Base-by-base conservation (phyloP, 1,284 basidiomycete species). In the Fomitopsis pinicola region DNA sequence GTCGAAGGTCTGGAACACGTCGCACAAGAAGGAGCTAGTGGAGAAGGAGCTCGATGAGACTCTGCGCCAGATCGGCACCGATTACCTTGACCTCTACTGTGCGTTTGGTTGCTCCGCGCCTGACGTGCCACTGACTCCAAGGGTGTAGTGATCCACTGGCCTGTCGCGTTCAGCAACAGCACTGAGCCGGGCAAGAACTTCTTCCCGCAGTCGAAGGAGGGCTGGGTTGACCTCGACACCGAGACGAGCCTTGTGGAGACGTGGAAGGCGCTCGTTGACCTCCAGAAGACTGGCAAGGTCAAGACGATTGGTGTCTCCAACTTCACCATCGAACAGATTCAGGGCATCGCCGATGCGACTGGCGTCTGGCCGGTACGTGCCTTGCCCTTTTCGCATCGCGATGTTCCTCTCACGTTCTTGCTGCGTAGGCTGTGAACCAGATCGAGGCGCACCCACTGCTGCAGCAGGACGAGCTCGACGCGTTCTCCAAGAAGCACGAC, bases 371-470 rank as follows among this genome's bases (percentile, higher is more conserved):
- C 94, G 22, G 89, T 77, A 62, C 28, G 72, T 66, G 1, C 12
- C 5, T 40, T 40, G 22, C 3, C 9, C 6, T 40, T 40, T 19
- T 12, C 15, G 15, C 12, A 15, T 50, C 7, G 33, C 30, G n/a
- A 5, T n/a, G 36, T 10, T 15, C 19, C 17, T 42, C 10, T 54
- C 26, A 35, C 30, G 36, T 26, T 15, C 10, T 33, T 30, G 19
- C 19, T 26, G 22, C 35, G 12, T 61, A 86, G 82, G 74, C 82
- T 45, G 86, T 80, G 55, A 94, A 95, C 79, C 94, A 96, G 78
- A 80, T 95, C 66, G 92, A 95, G 75, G 85, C 85, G 38, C 94
- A 96, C 78, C 93, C 94, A 7, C 80, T 87, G 54, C 80, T 89
- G 55, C 88, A 82, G 4, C 89, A 93, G 66, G 82, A 88, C 59